Evolutionary conservation across 306 rosid species (phyloP).

Genomic region (Adenanthera pavonina): DNA sequence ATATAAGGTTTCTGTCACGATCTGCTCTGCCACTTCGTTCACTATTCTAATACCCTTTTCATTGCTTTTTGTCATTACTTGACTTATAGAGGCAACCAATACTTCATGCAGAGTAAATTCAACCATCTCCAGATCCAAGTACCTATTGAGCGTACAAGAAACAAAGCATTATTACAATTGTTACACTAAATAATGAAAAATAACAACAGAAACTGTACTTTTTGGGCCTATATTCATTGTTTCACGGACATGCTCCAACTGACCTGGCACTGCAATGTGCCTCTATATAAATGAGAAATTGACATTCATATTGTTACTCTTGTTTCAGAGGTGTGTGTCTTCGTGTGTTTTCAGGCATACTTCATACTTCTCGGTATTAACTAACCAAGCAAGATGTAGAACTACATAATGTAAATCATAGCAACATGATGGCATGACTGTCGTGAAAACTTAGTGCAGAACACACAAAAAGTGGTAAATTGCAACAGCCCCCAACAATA

Average conservation of each 20-base stretch:
- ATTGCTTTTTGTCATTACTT: conserved; percentile 71
- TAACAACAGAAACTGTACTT: not conserved
- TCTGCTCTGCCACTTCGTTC: conserved; percentile 69
- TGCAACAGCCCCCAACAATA: not conserved
- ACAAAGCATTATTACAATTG: conserved; percentile 14
- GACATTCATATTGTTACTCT: not conserved
- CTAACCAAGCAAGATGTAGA: conserved; percentile 27
- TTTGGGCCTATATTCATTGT: not conserved
- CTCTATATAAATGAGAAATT: not conserved
- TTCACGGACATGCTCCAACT: not conserved
- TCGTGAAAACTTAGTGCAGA: not conserved
- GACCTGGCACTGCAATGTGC: not conserved
- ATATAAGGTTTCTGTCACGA: conserved; percentile 63
- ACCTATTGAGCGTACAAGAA: conserved; percentile 53
- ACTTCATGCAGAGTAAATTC: conserved; percentile 84
- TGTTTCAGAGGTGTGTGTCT: not conserved
- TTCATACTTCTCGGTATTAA: not conserved
- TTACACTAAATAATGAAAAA: not conserved
- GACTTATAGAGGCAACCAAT: conserved; percentile 74
- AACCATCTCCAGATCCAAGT: conserved; percentile 91
- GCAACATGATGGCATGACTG: not conserved
- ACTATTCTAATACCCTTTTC: conserved; percentile 63
- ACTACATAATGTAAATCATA: not conserved
- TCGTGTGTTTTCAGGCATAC: not conserved
- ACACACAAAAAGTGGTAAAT: not conserved